Percentiles rank a stretch among this genome's conserved stretches.
Conservation (phyloP, 2,329 filamentous ascomycete genomes). For the Aspergillus udagawae region DNA sequence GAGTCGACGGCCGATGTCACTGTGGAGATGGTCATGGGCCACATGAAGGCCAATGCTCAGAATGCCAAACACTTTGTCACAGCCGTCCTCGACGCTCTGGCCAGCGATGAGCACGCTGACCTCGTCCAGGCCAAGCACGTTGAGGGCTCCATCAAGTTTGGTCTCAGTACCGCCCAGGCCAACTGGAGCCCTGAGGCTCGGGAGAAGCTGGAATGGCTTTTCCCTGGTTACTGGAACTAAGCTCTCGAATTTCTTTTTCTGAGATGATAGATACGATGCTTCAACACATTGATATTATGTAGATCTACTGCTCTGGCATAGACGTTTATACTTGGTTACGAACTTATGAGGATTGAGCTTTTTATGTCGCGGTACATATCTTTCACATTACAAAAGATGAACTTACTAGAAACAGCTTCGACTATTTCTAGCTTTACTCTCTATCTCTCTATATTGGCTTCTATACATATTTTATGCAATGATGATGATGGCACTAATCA, state of each 20-base stretch:
- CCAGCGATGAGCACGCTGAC: constrained; percentile 69
- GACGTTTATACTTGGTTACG: constrained; percentile 8
- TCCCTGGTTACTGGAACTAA: constrained; percentile 69
- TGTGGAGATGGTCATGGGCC: constrained; percentile 93
- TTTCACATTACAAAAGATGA: too few species aligned
- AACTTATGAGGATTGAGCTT: constrained; percentile 3
- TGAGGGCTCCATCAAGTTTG: constrained; percentile 70
- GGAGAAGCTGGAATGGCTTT: constrained; percentile 80
- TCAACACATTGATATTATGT: background rate
- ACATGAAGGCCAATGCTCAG: constrained; percentile 88
- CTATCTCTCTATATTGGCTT: too few species aligned
- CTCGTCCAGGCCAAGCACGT: constrained; percentile 78
- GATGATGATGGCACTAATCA: background rate
- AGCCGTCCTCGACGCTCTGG: constrained; percentile 81
- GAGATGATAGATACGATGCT: background rate
- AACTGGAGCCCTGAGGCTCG: constrained; percentile 70
- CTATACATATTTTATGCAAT: background rate
- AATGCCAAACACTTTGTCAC: constrained; percentile 84
- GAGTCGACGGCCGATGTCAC: constrained; percentile 73
- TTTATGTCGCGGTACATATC: background rate
- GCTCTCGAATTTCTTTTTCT: background rate
- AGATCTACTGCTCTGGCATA: constrained; percentile 1
- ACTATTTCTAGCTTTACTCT: too few species aligned
- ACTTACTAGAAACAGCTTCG: too few species aligned
- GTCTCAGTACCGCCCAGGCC: constrained; percentile 77